Conservation (phyloP, 305 asterid genomes). For the Vinca major region DNA sequence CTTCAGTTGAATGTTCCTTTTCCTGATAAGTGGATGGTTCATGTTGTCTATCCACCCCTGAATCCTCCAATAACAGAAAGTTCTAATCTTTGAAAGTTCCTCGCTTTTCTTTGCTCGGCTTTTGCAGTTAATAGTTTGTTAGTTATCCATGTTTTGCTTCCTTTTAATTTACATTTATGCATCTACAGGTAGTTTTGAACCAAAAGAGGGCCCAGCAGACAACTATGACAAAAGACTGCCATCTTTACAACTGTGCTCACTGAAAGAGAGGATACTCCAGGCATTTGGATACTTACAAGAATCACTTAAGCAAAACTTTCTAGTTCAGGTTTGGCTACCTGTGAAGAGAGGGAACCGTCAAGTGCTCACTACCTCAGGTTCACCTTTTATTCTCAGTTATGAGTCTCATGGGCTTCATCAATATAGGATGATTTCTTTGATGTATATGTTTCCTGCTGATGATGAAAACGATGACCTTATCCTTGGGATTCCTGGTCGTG, state of each 20-base stretch:
- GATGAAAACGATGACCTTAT: background rate
- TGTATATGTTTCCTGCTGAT: slow-evolving; percentile 1
- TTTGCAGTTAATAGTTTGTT: background rate
- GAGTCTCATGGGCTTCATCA: slow-evolving; percentile 1
- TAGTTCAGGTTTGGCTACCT: slow-evolving; percentile 16
- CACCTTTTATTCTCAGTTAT: slow-evolving; percentile 3
- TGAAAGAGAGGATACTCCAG: background rate
- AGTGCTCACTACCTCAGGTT: slow-evolving; percentile 9
- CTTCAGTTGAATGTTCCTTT: background rate
- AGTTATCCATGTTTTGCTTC: background rate
- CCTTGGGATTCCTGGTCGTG: slow-evolving; percentile 14
- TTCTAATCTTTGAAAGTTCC: too few relatives aligned
- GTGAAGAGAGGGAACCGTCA: background rate
- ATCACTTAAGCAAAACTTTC: background rate
- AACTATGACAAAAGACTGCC: background rate
- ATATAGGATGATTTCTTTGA: slow-evolving; percentile 10
- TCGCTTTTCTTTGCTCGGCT: background rate
- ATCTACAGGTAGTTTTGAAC: background rate
- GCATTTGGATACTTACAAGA: background rate
- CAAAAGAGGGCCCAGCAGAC: background rate
- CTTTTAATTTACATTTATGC: background rate
- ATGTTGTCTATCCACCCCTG: background rate
- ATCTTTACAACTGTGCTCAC: background rate
- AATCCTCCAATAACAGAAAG: background rate
- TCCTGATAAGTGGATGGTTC: background rate